These are phyloP conservation scores for Suillus weaverae DNA, from an alignment of 768 basidiomycete genomes.

Conservation along the genomic window DNA sequence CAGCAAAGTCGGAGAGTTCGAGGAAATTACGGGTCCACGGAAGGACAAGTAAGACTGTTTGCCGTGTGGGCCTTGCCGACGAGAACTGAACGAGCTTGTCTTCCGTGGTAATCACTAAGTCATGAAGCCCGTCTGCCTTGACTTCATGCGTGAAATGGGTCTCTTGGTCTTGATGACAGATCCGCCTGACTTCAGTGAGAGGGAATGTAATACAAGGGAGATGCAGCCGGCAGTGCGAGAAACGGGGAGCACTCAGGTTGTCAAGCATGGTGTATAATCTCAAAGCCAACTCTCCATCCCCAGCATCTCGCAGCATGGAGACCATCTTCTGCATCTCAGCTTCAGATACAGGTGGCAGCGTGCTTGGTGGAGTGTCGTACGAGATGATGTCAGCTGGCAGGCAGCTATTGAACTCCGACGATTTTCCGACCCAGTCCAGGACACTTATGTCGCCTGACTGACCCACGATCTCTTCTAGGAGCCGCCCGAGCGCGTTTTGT, in stretches of 20 bases:
- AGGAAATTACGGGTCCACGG: neutral
- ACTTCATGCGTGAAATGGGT: neutral
- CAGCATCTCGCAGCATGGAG: neutral
- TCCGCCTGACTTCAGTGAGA: neutral
- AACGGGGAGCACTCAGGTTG: neutral
- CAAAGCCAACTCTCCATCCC: neutral
- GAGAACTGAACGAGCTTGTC: neutral
- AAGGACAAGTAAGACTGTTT: neutral
- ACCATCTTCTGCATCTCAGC: neutral
- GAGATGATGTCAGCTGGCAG: neutral
- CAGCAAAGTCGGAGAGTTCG: neutral
- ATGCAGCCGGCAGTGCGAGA: neutral
- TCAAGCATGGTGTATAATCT: neutral
- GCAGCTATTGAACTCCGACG: slow-evolving; percentile 1
- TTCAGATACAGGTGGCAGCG: neutral
- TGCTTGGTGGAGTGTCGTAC: neutral
- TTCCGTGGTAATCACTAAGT: neutral
- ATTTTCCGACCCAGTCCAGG: slow-evolving; percentile 5
- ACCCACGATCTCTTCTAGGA: neutral
- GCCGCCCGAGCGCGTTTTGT: neutral
- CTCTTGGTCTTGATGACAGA: neutral
- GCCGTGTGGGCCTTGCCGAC: neutral
- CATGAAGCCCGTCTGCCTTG: neutral
- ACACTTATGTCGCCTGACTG: slow-evolving; percentile 1
- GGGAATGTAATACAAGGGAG: neutral